Conservation (phyloP, 78 protist genomes). For the Speleostelium caveatum region DNA sequence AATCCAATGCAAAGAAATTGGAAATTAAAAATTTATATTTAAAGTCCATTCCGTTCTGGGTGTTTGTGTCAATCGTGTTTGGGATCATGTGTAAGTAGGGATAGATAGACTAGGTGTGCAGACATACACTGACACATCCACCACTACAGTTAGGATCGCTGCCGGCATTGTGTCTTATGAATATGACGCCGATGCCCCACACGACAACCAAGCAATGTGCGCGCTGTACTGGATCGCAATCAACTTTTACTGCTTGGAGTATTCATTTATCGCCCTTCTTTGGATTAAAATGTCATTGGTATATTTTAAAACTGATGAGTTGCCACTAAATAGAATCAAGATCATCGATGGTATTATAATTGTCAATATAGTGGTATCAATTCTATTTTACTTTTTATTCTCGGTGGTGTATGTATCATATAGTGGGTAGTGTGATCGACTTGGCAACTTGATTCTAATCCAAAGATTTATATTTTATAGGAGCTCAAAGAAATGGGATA, state of each 20-base stretch:
- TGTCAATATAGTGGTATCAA: background rate
- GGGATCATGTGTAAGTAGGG: constrained; percentile 20
- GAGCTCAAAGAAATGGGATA: too few species aligned
- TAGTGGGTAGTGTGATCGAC: background rate
- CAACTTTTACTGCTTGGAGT: constrained; percentile 23
- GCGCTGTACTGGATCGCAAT: background rate
- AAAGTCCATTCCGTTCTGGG: constrained; percentile 55
- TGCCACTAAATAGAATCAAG: constrained; percentile 4
- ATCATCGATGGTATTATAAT: constrained; percentile 18
- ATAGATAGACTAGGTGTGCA: too few species aligned
- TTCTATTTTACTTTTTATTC: too few species aligned
- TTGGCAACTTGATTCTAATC: too few species aligned
- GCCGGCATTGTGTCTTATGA: constrained; percentile 9
- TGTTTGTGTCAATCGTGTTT: constrained; percentile 11
- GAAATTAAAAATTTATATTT: constrained; percentile 30
- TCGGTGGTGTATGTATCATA: background rate
- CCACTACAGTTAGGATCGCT: constrained; percentile 14
- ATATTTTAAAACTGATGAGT: constrained; percentile 13
- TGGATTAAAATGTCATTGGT: constrained; percentile 40
- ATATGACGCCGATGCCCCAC: constrained; percentile 22
- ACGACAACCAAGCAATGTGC: background rate
- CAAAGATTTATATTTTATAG: too few species aligned
- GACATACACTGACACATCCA: background rate
- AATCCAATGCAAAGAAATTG: background rate
- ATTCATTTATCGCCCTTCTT: constrained; percentile 9